These are phyloP conservation scores for Candida ipomoeae DNA, from an alignment of 805 yeast species.

Conservation along the genomic window DNA sequence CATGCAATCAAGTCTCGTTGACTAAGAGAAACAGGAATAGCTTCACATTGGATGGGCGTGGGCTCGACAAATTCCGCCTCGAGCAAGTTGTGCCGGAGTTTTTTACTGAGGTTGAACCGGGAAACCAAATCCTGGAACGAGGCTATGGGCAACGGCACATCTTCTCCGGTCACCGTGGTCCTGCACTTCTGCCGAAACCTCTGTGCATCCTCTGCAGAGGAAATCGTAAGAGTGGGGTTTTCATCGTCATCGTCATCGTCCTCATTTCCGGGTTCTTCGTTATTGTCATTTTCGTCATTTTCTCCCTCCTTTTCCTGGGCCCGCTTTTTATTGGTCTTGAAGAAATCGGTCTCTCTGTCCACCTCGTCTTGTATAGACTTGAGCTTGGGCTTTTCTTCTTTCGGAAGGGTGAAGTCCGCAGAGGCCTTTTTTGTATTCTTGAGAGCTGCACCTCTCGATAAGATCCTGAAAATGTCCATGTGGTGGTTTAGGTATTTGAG, in stretches of 20 bases:
- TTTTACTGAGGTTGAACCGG: slow-evolving; percentile 61
- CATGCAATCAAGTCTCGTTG: slow-evolving; percentile 82
- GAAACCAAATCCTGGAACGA: slow-evolving; percentile 76
- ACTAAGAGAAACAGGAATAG: slow-evolving; percentile 69
- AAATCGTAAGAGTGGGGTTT: slow-evolving; percentile 40
- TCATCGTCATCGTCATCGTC: slow-evolving; percentile 22
- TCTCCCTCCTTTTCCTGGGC: neutral
- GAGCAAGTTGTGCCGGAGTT: slow-evolving; percentile 58
- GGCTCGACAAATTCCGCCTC: slow-evolving; percentile 76
- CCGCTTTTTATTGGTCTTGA: slow-evolving; percentile 34
- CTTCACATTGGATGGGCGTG: slow-evolving; percentile 89
- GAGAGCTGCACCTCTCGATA: slow-evolving; percentile 81
- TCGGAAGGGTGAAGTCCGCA: slow-evolving; percentile 36
- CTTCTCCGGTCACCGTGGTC: slow-evolving; percentile 76
- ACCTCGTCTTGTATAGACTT: slow-evolving; percentile 47
- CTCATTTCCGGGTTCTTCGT: slow-evolving; percentile 17
- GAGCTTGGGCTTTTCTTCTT: slow-evolving; percentile 22
- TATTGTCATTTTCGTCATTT: slow-evolving; percentile 9
- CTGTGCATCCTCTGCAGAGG: slow-evolving; percentile 51
- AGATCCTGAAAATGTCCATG: slow-evolving; percentile 87
- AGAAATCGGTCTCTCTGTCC: slow-evolving; percentile 78
- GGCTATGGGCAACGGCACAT: slow-evolving; percentile 86
- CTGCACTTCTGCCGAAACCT: slow-evolving; percentile 55
- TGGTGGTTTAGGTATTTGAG: neutral
- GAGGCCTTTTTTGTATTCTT: slow-evolving; percentile 50